A percentile compares a stretch with the other conserved stretches of the same genome.
These are phyloP conservation scores for Clonostachys chloroleuca DNA, from an alignment of 2,329 filamentous ascomycete genomes.

Conservation along the genomic window DNA sequence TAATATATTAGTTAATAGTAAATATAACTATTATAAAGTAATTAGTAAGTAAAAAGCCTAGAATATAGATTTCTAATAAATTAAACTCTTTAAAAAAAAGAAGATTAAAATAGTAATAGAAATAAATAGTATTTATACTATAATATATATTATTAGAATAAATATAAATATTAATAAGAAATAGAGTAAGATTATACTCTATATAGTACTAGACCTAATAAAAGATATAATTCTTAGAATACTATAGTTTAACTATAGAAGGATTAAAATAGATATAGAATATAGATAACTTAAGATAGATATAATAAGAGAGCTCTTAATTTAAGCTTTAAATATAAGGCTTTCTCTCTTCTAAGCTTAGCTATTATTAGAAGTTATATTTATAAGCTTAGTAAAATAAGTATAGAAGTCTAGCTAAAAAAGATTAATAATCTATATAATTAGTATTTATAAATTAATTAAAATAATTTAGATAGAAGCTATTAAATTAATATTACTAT, in stretches of 20 bases:
- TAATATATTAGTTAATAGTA: neutral
- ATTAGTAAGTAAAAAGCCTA: slow-evolving; percentile 4
- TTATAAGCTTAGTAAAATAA: slow-evolving; percentile 1
- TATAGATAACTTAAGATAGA: neutral
- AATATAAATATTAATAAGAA: no score
- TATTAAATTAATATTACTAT: no score
- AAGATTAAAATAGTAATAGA: neutral
- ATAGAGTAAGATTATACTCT: no score
- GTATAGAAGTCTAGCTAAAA: neutral
- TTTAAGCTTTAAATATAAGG: neutral
- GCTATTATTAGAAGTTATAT: slow-evolving; percentile 2
- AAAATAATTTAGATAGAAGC: no score
- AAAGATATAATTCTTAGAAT: slow-evolving; percentile 1
- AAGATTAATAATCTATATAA: neutral
- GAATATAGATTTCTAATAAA: neutral
- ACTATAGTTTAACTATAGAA: neutral
- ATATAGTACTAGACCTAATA: neutral
- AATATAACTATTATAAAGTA: neutral
- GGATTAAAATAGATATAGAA: no score
- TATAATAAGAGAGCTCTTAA: slow-evolving; percentile 1
- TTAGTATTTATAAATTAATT: neutral
- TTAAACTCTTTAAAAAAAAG: neutral
- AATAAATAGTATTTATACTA: neutral
- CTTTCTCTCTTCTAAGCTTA: neutral
- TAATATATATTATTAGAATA: slow-evolving; percentile 1